These are phyloP conservation scores for Psilocybe cubensis DNA, from an alignment of 768 basidiomycete genomes.

Conservation along the genomic window DNA sequence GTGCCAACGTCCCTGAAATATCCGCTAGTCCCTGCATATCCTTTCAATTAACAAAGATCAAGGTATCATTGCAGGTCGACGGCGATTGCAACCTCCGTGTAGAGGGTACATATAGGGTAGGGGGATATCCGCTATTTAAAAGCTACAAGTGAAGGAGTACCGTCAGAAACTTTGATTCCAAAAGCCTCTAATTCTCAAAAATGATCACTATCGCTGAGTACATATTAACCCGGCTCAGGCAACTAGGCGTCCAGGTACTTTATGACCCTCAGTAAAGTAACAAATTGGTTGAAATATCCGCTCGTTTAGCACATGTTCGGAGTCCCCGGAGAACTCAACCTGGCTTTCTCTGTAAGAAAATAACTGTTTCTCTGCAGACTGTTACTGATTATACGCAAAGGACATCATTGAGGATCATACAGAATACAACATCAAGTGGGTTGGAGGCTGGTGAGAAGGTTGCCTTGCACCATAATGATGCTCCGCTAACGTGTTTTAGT, in stretches of 20 bases:
- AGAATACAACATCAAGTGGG: slow-evolving; percentile 74
- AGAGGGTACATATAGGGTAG: neutral
- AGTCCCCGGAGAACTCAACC: slow-evolving; percentile 82
- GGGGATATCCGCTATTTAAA: neutral
- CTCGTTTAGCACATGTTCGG: slow-evolving; percentile 56
- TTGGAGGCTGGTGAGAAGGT: slow-evolving; percentile 70
- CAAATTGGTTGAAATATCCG: neutral
- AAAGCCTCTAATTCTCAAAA: no score
- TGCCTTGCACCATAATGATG: neutral
- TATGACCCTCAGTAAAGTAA: neutral
- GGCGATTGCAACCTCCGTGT: neutral
- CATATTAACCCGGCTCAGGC: slow-evolving; percentile 5
- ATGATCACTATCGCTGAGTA: slow-evolving; percentile 11
- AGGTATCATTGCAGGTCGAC: neutral
- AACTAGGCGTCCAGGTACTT: slow-evolving; percentile 10
- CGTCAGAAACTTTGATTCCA: no score
- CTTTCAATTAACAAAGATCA: no score
- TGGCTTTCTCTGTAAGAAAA: slow-evolving; percentile 55
- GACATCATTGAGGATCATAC: slow-evolving; percentile 81
- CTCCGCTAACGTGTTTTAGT: slow-evolving; percentile 32
- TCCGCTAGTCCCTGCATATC: no score
- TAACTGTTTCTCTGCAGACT: neutral
- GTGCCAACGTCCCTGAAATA: neutral
- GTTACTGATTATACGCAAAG: slow-evolving; percentile 32
- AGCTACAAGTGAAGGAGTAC: no score